Conservation (phyloP, 345 rosid genomes). For the Nephelium lappaceum region DNA sequence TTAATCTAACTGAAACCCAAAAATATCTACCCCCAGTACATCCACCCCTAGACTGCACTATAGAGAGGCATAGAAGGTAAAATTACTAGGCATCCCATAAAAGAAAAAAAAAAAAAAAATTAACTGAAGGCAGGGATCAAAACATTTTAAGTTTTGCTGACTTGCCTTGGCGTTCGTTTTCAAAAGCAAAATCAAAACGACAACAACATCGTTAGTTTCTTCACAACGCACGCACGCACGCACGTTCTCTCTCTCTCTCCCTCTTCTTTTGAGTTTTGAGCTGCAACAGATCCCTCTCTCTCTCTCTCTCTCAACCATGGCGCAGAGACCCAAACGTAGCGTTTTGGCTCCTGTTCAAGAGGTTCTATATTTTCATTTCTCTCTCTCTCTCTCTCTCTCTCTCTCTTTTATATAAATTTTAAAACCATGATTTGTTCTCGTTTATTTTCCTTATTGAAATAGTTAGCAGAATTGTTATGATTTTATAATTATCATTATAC, state of each 20-base stretch:
- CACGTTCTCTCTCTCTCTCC: no score
- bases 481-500: no score
- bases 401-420: no score
- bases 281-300: not conserved
- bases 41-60: no score
- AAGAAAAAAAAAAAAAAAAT: no score
- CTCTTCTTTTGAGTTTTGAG: not conserved
- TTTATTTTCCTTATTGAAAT: no score
- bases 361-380: slow-evolving; percentile 36
- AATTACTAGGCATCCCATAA: no score
- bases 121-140: not conserved
- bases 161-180: not conserved
- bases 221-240: no score
- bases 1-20: no score
- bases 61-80: no score
- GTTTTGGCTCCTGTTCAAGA: slow-evolving; percentile 79
- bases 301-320: slow-evolving; percentile 31
- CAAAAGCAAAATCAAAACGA: not conserved
- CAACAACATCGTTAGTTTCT: not conserved
- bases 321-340: slow-evolving; percentile 49
- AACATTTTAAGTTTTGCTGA: not conserved
- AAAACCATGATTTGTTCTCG: not conserved
- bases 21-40: no score
- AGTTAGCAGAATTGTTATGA: not conserved
- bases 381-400: no score